Percentiles rank a stretch among this genome's conserved stretches.
Evolutionary conservation across 1,284 basidiomycete genomes (phyloP).

Genomic region (Neonothopanus nambi): DNA sequence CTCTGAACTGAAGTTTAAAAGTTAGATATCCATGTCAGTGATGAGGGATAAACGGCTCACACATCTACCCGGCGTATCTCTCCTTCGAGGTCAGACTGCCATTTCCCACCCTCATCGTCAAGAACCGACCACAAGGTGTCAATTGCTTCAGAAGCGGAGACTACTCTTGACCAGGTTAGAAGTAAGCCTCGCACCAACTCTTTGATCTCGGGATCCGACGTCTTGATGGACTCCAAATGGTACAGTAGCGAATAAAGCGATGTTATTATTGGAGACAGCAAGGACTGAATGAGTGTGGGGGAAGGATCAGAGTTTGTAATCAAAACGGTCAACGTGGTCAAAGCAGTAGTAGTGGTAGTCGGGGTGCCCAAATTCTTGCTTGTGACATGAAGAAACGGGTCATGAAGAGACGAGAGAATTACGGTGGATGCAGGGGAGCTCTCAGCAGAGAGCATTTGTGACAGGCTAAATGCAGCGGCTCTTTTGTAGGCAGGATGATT

Average conservation of each 20-base stretch:
- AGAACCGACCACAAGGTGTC: slow-evolving; percentile 64
- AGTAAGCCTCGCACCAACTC: slow-evolving; percentile 62
- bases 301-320: slow-evolving; percentile 79
- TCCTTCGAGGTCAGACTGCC: slow-evolving; percentile 57
- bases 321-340: slow-evolving; percentile 54
- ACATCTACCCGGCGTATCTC: slow-evolving; percentile 41
- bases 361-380: slow-evolving; percentile 7
- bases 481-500: slow-evolving; percentile 50
- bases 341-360: slow-evolving; percentile 24
- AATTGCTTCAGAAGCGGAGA: slow-evolving; percentile 51
- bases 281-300: slow-evolving; percentile 58
- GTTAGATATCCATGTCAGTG: background rate
- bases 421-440: slow-evolving; percentile 35
- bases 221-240: slow-evolving; percentile 52
- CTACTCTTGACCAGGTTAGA: slow-evolving; percentile 73
- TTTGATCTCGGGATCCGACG: slow-evolving; percentile 61
- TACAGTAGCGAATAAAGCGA: slow-evolving; percentile 66
- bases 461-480: slow-evolving; percentile 68
- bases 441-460: slow-evolving; percentile 55
- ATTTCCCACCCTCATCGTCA: slow-evolving; percentile 51
- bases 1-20: slow-evolving; percentile 18
- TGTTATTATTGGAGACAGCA: slow-evolving; percentile 70
- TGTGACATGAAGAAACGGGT: slow-evolving; percentile 28
- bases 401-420: slow-evolving; percentile 45
- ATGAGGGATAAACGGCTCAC: slow-evolving; percentile 40